Percentiles rank a stretch among this genome's conserved stretches.
Conservation (phyloP, 352 stramenopile species). For the Phytophthora macrochlamydospora region DNA sequence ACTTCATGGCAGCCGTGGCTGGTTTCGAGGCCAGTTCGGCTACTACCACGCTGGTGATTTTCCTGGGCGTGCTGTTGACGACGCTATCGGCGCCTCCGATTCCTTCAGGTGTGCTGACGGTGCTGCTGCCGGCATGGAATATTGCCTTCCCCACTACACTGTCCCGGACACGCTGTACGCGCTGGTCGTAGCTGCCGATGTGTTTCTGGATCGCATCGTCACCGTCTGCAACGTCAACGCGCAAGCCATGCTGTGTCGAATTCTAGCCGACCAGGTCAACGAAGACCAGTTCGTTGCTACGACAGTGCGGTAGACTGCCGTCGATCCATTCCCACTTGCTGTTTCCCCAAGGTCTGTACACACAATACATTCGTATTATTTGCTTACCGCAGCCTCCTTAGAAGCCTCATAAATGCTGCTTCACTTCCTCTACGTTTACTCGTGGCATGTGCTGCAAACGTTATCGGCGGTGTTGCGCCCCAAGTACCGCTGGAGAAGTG, state of each 20-base stretch:
- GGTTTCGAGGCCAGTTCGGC: conserved; percentile 38
- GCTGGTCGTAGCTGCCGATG: conserved; percentile 69
- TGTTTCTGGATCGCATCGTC: conserved; percentile 74
- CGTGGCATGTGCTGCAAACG: conserved; percentile 30
- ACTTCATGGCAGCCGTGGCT: conserved; percentile 71
- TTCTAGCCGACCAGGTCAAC: conserved; percentile 73
- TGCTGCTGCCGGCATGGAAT: conserved; percentile 75
- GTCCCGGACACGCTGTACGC: conserved; percentile 65
- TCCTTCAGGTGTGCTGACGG: conserved; percentile 57
- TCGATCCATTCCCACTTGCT: too few relatives aligned
- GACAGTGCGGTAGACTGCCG: too few relatives aligned
- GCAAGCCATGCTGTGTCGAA: conserved; percentile 73
- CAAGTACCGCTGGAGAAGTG: conserved; percentile 62
- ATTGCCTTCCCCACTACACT: conserved; percentile 60
- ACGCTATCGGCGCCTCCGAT: conserved; percentile 66
- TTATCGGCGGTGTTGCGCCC: conserved; percentile 27
- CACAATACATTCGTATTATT: conserved; percentile 5
- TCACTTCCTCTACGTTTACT: conserved; percentile 11
- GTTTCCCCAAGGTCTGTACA: background rate
- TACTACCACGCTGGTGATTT: conserved; percentile 48
- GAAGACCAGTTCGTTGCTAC: conserved; percentile 17
- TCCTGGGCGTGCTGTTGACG: conserved; percentile 66
- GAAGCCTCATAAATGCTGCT: background rate
- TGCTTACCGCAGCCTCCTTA: background rate
- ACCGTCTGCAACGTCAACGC: conserved; percentile 80